Evolutionary conservation across 2,329 filamentous ascomycete species (phyloP), one percentile per base, ranked within the genome.

Genomic region (Myotisia sp.): DNA sequence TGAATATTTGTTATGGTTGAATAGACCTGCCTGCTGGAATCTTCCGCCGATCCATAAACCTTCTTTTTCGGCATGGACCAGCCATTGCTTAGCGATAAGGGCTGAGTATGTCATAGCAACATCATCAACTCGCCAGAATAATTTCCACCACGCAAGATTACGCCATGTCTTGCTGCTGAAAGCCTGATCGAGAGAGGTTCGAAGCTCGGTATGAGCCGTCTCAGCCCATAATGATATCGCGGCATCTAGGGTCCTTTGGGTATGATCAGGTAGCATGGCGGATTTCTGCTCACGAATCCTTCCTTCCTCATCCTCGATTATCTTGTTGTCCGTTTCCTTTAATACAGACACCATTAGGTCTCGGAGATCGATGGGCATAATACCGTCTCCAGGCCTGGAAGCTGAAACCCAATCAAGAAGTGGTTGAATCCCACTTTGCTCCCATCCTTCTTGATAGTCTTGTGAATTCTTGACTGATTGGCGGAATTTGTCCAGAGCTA

Each of bases 71-170:
- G 86, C 78, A 3, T 70, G 70, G 0, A 76, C 71, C 3, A 98
- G 68, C 63, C 92, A 95, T 5, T 71, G 68, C 42, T 76, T 75
- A 39, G 72, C 70, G 3, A 94, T 63, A 40, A 94, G 78, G 45
- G 90, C 80, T 1, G 75, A 73, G 2, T 80, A 76, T 36, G 93
- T 75, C 68, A 87, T 79, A 2, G 75, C 74, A 7, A 94, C 83
- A 48, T 94, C 87, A 51, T 95, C 87, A 16, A 90, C 85, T 13
- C 84, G 75, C 85, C 85, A 93, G 52, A 93, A 85, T 0, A 95
- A 68, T 54, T 92, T 92, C 79, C 84, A 94, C 86, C 87, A 95
- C 10, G 76, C 70, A 3, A 93, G 64, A 42, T 80, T 78, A 17
- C 74, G 71, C 87, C 87, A 94, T 24, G 75, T 67, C 12, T 63